A percentile compares a stretch with the other conserved stretches of the same genome.
Conservation (phyloP, 306 rosid genomes). For the Lablab purpureus region DNA sequence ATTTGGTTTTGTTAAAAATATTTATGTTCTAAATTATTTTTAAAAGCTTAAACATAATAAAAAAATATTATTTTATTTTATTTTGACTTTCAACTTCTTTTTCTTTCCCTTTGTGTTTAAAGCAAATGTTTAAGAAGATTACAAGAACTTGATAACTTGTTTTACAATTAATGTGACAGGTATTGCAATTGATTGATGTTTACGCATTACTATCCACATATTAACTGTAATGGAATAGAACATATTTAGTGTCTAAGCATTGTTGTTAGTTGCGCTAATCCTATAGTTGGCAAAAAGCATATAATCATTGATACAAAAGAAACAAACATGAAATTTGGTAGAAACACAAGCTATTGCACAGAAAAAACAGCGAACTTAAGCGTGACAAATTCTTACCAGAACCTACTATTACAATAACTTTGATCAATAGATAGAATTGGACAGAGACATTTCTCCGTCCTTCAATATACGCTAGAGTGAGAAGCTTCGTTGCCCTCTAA, state of each 20-base stretch:
- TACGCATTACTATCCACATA: background rate
- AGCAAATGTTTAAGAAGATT: too few species aligned
- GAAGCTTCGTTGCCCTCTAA: slow-evolving; percentile 42
- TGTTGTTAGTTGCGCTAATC: slow-evolving; percentile 14
- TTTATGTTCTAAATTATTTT: too few species aligned
- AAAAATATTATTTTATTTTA: too few species aligned
- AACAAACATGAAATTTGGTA: slow-evolving; percentile 17
- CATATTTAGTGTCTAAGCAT: background rate
- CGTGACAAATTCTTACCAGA: slow-evolving; percentile 5
- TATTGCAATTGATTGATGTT: slow-evolving; percentile 27
- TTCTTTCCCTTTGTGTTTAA: too few species aligned
- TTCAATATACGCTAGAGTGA: slow-evolving; percentile 17
- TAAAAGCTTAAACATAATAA: too few species aligned
- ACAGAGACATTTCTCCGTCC: slow-evolving; percentile 46
- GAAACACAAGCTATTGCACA: background rate
- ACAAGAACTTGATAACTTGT: background rate
- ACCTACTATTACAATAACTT: background rate
- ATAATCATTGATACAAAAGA: slow-evolving; percentile 4
- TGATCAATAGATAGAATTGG: background rate
- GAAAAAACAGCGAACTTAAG: slow-evolving; percentile 8
- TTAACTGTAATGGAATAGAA: background rate
- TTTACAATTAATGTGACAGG: slow-evolving; percentile 4
- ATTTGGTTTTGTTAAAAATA: too few species aligned
- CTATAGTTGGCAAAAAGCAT: slow-evolving; percentile 8
- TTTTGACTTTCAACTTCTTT: too few species aligned